These are phyloP conservation scores for Flueggea neowawraea DNA, from an alignment of 441 rosid species.

Conservation along the genomic window DNA sequence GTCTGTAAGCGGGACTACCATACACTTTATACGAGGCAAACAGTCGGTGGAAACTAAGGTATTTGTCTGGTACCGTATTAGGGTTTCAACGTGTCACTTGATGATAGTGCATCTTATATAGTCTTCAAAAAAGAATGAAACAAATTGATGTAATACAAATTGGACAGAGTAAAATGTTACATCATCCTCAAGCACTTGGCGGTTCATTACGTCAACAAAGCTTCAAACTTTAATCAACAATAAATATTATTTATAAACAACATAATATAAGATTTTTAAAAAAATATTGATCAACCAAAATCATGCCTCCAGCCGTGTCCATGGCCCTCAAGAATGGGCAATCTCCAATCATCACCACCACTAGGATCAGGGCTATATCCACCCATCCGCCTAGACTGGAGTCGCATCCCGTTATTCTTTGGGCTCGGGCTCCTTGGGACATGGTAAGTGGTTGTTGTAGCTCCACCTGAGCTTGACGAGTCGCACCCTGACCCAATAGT, in stretches of 20 bases:
- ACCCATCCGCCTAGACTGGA: conserved; percentile 17
- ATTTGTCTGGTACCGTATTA: no score
- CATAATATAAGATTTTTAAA: background rate
- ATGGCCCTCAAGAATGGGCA: conserved; percentile 19
- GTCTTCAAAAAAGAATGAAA: background rate
- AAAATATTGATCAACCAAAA: conserved; percentile 18
- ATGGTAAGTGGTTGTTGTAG: conserved; percentile 22
- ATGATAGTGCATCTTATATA: no score
- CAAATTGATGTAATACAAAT: no score
- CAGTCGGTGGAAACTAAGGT: no score
- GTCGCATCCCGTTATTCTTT: conserved; percentile 20
- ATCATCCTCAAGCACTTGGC: no score
- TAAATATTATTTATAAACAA: background rate
- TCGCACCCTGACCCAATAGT: conserved; percentile 46
- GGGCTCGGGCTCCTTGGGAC: conserved; percentile 64
- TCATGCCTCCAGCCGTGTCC: conserved; percentile 52
- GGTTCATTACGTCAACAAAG: no score
- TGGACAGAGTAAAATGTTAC: no score
- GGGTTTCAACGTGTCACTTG: no score
- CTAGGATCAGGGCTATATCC: conserved; percentile 38
- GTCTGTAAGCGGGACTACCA: no score
- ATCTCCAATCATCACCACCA: conserved; percentile 38
- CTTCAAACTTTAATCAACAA: background rate
- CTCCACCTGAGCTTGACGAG: conserved; percentile 78
- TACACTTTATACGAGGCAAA: no score